phyloP scores from a whole-genome alignment of 2,329 filamentous ascomycete genomes.

The Karstenula rhodostoma region DNA sequence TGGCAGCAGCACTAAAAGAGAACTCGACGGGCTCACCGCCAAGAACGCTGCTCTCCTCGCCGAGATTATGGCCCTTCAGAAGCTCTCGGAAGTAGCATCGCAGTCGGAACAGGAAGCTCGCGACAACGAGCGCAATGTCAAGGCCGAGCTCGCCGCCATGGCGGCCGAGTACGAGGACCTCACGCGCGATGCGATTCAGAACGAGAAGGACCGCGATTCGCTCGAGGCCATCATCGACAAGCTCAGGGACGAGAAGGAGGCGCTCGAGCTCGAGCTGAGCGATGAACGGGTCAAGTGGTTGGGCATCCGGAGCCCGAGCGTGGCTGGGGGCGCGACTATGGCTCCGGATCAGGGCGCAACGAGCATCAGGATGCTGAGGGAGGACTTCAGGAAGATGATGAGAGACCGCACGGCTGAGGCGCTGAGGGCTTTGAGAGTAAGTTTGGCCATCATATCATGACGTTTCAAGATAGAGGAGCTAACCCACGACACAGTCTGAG shows the following conservation, averaged over 20 bases:
- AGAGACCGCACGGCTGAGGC: constrained; percentile 73
- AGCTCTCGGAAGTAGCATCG: constrained; percentile 45
- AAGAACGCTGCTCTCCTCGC: constrained; percentile 52
- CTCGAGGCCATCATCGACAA: constrained; percentile 71
- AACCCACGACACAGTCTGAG: constrained; percentile 65
- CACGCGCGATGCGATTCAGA: constrained; percentile 73
- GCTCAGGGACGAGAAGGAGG: constrained; percentile 69
- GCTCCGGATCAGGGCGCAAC: constrained; percentile 61
- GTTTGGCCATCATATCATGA: constrained; percentile 34
- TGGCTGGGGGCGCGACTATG: constrained; percentile 39
- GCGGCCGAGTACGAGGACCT: constrained; percentile 75
- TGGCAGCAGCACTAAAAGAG: constrained; percentile 64
- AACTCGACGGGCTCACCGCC: constrained; percentile 64
- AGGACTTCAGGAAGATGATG: constrained; percentile 85
- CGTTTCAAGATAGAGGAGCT: constrained; percentile 17
- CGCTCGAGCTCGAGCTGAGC: constrained; percentile 68
- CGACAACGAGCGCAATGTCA: constrained; percentile 58
- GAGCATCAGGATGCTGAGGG: constrained; percentile 73
- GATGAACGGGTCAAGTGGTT: constrained; percentile 74
- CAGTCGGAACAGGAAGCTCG: constrained; percentile 46
- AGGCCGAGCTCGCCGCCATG: constrained; percentile 72
- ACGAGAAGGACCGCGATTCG: constrained; percentile 73
- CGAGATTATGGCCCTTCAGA: constrained; percentile 55
- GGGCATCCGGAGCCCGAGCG: constrained; percentile 65
- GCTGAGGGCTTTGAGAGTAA: constrained; percentile 69